Conservation (phyloP, 1,139 yeast genomes). For the Geotrichum citri-aurantii region DNA sequence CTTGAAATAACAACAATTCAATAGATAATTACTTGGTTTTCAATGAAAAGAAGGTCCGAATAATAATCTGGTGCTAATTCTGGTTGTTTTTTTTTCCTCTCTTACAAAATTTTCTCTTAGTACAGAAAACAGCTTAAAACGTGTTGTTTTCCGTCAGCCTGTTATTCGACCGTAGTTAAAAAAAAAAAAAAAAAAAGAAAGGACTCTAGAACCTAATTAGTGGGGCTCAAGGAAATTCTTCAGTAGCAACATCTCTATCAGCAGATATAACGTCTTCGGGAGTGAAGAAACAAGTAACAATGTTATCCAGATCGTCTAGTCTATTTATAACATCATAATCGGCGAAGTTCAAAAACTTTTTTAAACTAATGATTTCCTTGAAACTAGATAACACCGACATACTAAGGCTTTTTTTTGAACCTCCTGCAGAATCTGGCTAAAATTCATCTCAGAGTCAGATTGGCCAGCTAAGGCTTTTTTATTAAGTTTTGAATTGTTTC, state of each 20-base stretch:
- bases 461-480: not conserved
- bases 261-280: conserved; percentile 6
- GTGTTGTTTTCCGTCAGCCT: conserved; percentile 1
- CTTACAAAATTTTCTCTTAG: not conserved
- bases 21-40: too few relatives aligned
- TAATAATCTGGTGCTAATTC: not conserved
- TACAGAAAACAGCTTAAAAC: not conserved
- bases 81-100: not conserved
- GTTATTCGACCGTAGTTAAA: conserved; percentile 3
- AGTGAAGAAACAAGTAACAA: conserved; percentile 1
- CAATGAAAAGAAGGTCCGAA: too few relatives aligned
- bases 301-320: conserved; percentile 4
- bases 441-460: not conserved
- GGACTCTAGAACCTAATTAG: conserved; percentile 6
- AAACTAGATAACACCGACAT: not conserved
- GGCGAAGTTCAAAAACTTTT: conserved; percentile 2
- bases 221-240: not conserved
- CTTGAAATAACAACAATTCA: too few relatives aligned
- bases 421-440: not conserved
- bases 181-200: too few relatives aligned
- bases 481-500: not conserved
- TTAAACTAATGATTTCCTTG: not conserved
- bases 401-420: not conserved
- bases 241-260: conserved; percentile 1
- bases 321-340: conserved; percentile 7